Evolutionary conservation across 2,329 filamentous ascomycete genomes (phyloP), one percentile per base, ranked within the genome.

Genomic region (Alternaria ventricosa): DNA sequence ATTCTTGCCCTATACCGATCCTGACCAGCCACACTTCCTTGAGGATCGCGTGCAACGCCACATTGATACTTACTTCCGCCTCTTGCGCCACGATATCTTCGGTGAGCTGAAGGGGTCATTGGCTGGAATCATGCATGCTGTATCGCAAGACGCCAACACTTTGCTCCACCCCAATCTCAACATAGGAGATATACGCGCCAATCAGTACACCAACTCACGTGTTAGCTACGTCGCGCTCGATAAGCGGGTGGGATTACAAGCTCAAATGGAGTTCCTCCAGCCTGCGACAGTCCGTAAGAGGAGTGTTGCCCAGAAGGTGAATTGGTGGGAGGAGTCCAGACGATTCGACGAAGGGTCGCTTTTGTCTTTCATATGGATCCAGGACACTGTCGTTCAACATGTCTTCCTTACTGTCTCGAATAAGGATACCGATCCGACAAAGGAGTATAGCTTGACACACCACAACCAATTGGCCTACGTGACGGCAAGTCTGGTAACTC

Each of bases 41-140:
- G 53, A 44, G 1, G 60, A 73, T 36, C 55, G 61, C 30, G 57
- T 70, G 5, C 67, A 75, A 33, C 65, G 78, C 8, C 73, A 77
- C 44, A 71, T 79, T 12, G 78, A 80, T 60, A 78, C 75, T 0
- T 61, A 74, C 15, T 80, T 80, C 27, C 73, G 78, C 11, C 67
- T 79, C 0, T 61, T 75, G 46, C 72, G 78, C 3, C 68, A 79
- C 27, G 77, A 80, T 30, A 71, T 70, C 6, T 77, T 79, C 41
- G 75, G 76, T 3, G 68, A 75, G 22, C 47, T 78, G 10, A 78
- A 76, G 56, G 66, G 65, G 1, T 65, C 70, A 33, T 46, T 80
- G 5, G 63, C 65, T 13, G 55, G 55, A 7, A 36, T 74, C 5
- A 70, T 77, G 64, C 61, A 71, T 15, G 46, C 57, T 3, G 49